Evolutionary conservation across 2,329 filamentous ascomycete genomes (phyloP), one percentile per base, ranked within the genome.

Genomic region (Botryotinia narcissicola): DNA sequence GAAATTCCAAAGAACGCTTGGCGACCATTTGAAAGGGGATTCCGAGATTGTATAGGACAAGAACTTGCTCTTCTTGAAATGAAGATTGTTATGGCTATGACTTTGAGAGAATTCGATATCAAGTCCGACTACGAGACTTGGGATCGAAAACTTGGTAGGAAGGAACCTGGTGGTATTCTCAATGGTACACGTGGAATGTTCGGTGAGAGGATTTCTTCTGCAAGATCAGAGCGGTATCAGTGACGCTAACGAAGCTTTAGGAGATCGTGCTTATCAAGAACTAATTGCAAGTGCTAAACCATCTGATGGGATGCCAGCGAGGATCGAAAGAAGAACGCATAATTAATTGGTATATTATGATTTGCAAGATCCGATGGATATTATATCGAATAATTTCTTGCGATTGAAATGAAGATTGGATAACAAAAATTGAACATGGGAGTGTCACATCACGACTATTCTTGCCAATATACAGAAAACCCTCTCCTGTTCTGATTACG

Each of bases 1-100:
- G 67, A 74, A 16, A 70, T 77, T 5, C 51, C 75, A 7, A 75
- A 75, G 68, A 83, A 84, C 62, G 87, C 87, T 4, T 90, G 84
- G 83, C 83, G 87, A 32, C 83, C 86, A 0, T 90, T 90, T 78
- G 86, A 87, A 75, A 84, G 85, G 73, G 88, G 88, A 0, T 82
- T 84, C 4, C 80, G 88, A 42, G 86, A 86, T 70, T 91, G 88
- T 76, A 85, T 89, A 35, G 88, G 88, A 0, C 87, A 89, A 78
- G 84, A 86, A 75, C 80, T 89, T 60, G 87, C 86, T 29, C 84
- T 86, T 81, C 77, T 77, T 37, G 87, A 88, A 78, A 79, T 84
- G 40, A 84, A 84, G 74, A 80, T 85, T 54, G 83, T 86, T 14
- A 78, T 88, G 69, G 83, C 85, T 5, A 87, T 78, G 77, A 73